These are phyloP conservation scores for Andrographis paniculata DNA, from an alignment of 305 asterid species.

Conservation along the genomic window DNA sequence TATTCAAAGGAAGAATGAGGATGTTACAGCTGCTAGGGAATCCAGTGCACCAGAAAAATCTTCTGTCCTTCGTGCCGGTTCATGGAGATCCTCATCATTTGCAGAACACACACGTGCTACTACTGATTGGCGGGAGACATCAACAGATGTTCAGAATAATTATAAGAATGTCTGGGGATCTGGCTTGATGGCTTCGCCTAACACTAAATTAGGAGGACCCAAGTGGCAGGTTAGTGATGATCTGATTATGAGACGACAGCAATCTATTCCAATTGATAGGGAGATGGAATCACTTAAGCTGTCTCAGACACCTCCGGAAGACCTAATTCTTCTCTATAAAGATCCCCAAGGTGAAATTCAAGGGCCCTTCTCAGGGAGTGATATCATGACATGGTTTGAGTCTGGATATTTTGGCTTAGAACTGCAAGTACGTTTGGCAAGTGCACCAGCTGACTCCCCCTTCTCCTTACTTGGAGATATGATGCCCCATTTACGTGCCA, in stretches of 20 bases:
- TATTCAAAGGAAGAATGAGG: conserved; percentile 29
- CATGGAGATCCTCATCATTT: conserved; percentile 52
- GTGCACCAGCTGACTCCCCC: conserved; percentile 50
- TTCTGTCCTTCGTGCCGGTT: conserved; percentile 30
- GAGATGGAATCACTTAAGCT: conserved; percentile 33
- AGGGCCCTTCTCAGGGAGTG: conserved; percentile 81
- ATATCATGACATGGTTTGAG: conserved; percentile 82
- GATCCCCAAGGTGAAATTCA: conserved; percentile 77
- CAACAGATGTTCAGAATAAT: conserved; percentile 33
- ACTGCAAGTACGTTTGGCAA: conserved; percentile 61
- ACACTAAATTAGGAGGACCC: conserved; percentile 29
- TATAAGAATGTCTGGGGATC: conserved; percentile 27
- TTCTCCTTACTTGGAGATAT: conserved; percentile 70
- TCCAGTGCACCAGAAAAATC: conserved; percentile 30
- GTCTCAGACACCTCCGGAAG: conserved; percentile 56
- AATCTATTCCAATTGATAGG: conserved; percentile 35
- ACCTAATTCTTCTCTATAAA: conserved; percentile 61
- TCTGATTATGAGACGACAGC: conserved; percentile 38
- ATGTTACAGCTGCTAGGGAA: conserved; percentile 29
- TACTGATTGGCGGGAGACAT: conserved; percentile 41
- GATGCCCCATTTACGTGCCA: conserved; percentile 85
- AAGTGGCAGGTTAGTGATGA: conserved; percentile 49
- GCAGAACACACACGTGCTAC: conserved; percentile 33
- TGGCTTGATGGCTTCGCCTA: conserved; percentile 31
- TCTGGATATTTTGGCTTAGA: conserved; percentile 84